These are phyloP conservation scores for Crucibulum laeve DNA, from an alignment of 768 basidiomycete genomes.

Conservation along the genomic window DNA sequence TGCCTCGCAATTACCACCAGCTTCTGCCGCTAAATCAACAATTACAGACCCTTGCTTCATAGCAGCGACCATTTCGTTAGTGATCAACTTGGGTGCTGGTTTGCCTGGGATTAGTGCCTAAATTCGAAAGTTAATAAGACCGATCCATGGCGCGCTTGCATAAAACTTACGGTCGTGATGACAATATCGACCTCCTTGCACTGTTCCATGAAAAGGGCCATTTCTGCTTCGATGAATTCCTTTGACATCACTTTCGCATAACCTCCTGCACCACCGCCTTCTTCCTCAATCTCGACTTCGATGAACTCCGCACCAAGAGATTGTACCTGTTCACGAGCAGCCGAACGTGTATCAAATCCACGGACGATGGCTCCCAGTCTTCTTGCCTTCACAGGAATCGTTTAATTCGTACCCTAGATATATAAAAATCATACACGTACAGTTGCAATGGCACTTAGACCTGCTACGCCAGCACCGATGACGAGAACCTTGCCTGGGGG, in stretches of 20 bases:
- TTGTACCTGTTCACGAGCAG: conserved; percentile 85
- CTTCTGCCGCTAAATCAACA: conserved; percentile 83
- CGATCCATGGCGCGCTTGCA: background rate
- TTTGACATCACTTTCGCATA: conserved; percentile 92
- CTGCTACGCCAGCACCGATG: conserved; percentile 87
- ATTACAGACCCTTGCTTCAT: conserved; percentile 92
- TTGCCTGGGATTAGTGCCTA: conserved; percentile 83
- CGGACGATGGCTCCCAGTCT: conserved; percentile 85
- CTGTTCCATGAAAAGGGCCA: conserved; percentile 85
- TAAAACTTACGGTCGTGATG: conserved; percentile 64
- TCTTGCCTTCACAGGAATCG: conserved; percentile 46
- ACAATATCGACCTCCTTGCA: conserved; percentile 88
- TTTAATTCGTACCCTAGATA: conserved; percentile 1
- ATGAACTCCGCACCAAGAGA: conserved; percentile 88
- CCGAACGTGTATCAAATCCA: conserved; percentile 83
- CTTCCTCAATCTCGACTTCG: conserved; percentile 77
- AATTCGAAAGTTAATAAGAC: background rate
- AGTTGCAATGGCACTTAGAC: conserved; percentile 83
- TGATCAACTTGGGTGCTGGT: conserved; percentile 84
- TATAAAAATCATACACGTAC: conserved; percentile 28
- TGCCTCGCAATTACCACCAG: conserved; percentile 86
- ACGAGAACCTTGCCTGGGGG: conserved; percentile 84
- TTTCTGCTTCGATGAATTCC: conserved; percentile 84
- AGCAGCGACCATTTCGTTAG: conserved; percentile 80
- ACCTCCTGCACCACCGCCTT: conserved; percentile 78